Conservation (phyloP, 1,284 basidiomycete species). For the Boletus mariae region DNA sequence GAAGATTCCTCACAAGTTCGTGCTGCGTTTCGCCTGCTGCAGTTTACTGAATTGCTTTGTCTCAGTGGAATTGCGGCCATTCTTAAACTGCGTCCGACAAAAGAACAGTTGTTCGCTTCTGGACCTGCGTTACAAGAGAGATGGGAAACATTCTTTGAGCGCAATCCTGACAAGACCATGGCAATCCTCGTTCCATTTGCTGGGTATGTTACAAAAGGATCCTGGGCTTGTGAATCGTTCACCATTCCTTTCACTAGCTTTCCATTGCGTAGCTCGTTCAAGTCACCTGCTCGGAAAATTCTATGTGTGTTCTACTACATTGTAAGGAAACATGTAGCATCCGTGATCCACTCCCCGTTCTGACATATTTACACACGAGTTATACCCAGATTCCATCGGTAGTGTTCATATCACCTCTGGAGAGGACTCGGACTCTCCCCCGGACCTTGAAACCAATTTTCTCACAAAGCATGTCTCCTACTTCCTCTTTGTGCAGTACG, state of each 20-base stretch:
- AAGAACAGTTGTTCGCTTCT: conserved; percentile 34
- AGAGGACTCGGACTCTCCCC: conserved; percentile 18
- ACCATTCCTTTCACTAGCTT: conserved; percentile 6
- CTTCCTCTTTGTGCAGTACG: not conserved
- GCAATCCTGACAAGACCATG: conserved; percentile 23
- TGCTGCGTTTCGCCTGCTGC: not conserved
- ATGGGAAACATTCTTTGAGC: conserved; percentile 39
- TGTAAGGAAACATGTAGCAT: conserved; percentile 8
- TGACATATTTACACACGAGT: conserved; percentile 1
- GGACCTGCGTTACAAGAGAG: conserved; percentile 35
- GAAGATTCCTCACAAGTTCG: conserved; percentile 39
- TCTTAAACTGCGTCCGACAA: conserved; percentile 39
- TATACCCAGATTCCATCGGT: conserved; percentile 25
- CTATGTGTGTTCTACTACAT: conserved; percentile 11
- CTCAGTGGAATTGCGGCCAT: conserved; percentile 37
- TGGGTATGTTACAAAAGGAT: conserved; percentile 12
- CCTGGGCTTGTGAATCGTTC: not conserved
- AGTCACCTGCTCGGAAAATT: conserved; percentile 5
- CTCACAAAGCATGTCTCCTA: conserved; percentile 7
- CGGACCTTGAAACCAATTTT: conserved; percentile 21
- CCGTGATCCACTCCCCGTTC: not conserved
- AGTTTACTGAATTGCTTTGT: not conserved
- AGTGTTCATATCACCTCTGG: conserved; percentile 30
- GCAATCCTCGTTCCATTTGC: conserved; percentile 11
- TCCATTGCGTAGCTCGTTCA: not conserved